phyloP scores from a whole-genome alignment of 75 land plant genomes.

The Adiantum capillusveneris region DNA sequence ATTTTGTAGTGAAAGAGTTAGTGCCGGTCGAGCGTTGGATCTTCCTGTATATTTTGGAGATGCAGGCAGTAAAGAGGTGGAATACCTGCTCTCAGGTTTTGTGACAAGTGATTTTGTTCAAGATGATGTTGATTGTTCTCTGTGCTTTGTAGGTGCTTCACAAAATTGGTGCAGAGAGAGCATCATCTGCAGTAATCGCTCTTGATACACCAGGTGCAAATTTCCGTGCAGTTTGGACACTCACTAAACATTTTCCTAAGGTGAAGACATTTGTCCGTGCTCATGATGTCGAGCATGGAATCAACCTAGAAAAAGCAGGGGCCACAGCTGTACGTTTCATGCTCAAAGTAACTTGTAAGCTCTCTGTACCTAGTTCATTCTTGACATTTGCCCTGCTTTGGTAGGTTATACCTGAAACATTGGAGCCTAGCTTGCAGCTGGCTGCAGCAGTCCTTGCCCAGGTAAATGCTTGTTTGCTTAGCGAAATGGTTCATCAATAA shows the following conservation, averaged over 20 bases:
- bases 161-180: constrained; percentile 95
- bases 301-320: constrained; percentile 98
- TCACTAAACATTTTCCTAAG: constrained; percentile 93
- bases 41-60: constrained; percentile 98
- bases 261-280: constrained; percentile 99
- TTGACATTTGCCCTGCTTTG: not conserved
- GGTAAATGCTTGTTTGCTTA: no score
- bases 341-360: not conserved
- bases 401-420: constrained; percentile 95
- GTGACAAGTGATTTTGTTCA: no score
- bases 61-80: constrained; percentile 97
- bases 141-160: constrained; percentile 62
- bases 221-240: constrained; percentile 94
- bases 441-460: constrained; percentile 99
- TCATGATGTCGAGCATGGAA: constrained; percentile 97
- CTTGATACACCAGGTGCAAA: constrained; percentile 96
- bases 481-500: no score
- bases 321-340: constrained; percentile 94
- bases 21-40: constrained; percentile 89
- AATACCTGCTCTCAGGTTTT: not conserved
- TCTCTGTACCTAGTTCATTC: not conserved
- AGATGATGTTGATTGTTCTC: not conserved
- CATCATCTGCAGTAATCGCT: constrained; percentile 93
- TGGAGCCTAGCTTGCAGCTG: constrained; percentile 96
- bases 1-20: constrained; percentile 81